phyloP scores from a whole-genome alignment of 495 filamentous ascomycete genomes.

The Chaetomium cochliodes region DNA sequence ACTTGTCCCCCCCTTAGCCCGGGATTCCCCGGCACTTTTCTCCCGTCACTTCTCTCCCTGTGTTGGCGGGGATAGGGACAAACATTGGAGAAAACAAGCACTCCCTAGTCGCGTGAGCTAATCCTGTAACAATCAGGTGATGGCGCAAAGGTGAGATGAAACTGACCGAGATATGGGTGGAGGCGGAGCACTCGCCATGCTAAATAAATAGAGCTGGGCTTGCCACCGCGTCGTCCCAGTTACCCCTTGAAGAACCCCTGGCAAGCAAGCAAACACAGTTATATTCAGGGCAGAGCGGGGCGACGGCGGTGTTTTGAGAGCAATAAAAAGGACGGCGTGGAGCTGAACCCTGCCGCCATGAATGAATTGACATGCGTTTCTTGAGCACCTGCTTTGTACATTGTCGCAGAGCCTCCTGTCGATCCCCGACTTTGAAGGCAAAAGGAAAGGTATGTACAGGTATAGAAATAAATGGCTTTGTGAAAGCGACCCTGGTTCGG shows the following conservation, averaged over 20 bases:
- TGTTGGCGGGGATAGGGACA: conserved; percentile 4
- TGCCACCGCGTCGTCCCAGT: conserved; percentile 5
- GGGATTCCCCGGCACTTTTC: conserved; percentile 7
- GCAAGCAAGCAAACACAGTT: conserved; percentile 15
- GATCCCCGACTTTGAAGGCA: neutral
- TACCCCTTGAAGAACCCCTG: conserved; percentile 8
- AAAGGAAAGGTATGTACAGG: neutral
- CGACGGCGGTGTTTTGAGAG: neutral
- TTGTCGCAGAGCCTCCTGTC: conserved; percentile 14
- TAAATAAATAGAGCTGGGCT: conserved; percentile 5
- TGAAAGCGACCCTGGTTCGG: neutral
- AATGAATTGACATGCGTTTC: conserved; percentile 8
- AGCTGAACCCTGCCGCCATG: conserved; percentile 9
- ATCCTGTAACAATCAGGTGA: conserved; percentile 12
- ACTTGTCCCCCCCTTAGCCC: neutral
- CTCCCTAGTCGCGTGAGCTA: neutral
- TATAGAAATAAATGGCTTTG: conserved; percentile 15
- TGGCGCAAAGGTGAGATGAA: conserved; percentile 6
- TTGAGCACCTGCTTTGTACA: conserved; percentile 14
- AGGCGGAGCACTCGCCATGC: conserved; percentile 14
- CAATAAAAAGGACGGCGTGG: neutral
- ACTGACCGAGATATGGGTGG: conserved; percentile 1
- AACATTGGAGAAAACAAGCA: conserved; percentile 8
- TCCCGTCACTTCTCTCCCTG: neutral
- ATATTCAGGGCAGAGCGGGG: neutral